A percentile compares a stretch with the other conserved stretches of the same genome.
Conservation (phyloP, 2,329 filamentous ascomycete genomes). For the Colletotrichum lindemuthianum region DNA sequence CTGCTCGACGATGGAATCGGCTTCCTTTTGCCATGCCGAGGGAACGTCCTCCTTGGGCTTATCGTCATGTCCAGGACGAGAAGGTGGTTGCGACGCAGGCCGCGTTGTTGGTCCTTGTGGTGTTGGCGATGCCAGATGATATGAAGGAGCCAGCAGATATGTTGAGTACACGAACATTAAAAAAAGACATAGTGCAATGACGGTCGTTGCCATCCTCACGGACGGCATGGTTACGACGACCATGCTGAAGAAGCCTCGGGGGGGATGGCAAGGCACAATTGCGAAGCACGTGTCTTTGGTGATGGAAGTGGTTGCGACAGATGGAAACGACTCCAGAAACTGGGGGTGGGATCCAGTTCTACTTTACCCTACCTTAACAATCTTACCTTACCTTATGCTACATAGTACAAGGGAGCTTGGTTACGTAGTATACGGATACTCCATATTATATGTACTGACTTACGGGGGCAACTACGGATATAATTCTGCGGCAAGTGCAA, state of each 20-base stretch:
- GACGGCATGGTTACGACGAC: background rate
- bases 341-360: background rate
- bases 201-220: background rate
- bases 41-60: background rate
- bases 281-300: background rate
- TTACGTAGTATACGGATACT: no score
- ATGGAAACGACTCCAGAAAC: background rate
- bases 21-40: conserved; percentile 10
- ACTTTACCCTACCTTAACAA: no score
- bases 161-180: conserved; percentile 3
- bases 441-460: no score
- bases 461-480: no score
- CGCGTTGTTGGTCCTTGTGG: no score
- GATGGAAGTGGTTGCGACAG: background rate
- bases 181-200: background rate
- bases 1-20: background rate
- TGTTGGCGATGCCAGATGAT: conserved; percentile 7
- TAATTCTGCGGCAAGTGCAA: background rate
- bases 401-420: no score
- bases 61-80: background rate
- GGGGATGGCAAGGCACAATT: background rate
- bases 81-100: background rate
- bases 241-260: background rate
- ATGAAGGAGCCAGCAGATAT: background rate
- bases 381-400: no score